Conservation (phyloP, 495 filamentous ascomycete genomes). For the Penicillium lagena region DNA sequence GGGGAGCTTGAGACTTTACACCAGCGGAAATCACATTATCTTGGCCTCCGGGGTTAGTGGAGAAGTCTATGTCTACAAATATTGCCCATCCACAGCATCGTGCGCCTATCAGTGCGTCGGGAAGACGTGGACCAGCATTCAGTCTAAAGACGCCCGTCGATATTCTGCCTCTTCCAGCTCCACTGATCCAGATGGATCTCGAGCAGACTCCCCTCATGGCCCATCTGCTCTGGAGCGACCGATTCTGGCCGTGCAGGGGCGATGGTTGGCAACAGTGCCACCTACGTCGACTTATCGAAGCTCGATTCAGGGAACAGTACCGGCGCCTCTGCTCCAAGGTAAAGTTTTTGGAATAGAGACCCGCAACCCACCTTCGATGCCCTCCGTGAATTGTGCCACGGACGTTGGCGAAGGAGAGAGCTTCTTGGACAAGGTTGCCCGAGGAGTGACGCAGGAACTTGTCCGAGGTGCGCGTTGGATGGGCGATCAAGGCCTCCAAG, state of each 20-base stretch:
- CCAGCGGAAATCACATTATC: constrained; percentile 58
- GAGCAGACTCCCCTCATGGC: constrained; percentile 40
- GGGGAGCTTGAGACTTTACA: constrained; percentile 65
- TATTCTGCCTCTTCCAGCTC: constrained; percentile 50
- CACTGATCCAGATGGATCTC: constrained; percentile 46
- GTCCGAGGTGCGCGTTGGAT: constrained; percentile 84
- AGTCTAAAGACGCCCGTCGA: constrained; percentile 43
- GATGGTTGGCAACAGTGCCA: constrained; percentile 83
- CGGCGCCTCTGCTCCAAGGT: constrained; percentile 30
- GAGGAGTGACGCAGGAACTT: constrained; percentile 86
- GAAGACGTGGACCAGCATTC: constrained; percentile 81
- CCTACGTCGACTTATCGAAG: constrained; percentile 61
- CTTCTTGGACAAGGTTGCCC: constrained; percentile 75
- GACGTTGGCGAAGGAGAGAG: constrained; percentile 76
- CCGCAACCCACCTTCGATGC: constrained; percentile 67
- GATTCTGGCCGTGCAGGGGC: constrained; percentile 66
- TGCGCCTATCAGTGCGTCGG: constrained; percentile 68
- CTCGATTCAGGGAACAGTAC: constrained; percentile 57
- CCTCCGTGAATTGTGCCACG: constrained; percentile 64
- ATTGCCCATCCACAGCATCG: constrained; percentile 35
- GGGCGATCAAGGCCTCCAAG: constrained; percentile 76
- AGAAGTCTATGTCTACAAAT: constrained; percentile 71
- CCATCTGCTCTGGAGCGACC: constrained; percentile 47
- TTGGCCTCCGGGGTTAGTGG: constrained; percentile 76
- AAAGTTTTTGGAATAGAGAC: constrained; percentile 61